Evolutionary conservation across 2,329 filamentous ascomycete species (phyloP).

Genomic region (Aureobasidium musti): DNA sequence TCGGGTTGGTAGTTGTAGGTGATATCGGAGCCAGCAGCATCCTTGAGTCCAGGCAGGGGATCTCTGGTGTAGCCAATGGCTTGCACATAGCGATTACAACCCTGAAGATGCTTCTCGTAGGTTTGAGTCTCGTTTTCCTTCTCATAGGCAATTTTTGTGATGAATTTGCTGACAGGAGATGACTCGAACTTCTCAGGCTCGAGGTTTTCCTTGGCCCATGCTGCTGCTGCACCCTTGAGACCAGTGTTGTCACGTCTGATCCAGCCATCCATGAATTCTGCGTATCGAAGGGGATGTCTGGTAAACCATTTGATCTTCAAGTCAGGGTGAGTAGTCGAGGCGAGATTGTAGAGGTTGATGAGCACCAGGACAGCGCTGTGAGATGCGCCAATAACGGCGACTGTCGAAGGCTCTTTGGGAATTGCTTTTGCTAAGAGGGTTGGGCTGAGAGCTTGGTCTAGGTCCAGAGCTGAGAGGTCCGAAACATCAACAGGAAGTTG

Average conservation of each 20-base stretch:
- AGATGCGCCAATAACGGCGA: conserved; percentile 63
- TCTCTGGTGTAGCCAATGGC: conserved; percentile 61
- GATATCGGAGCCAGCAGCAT: conserved; percentile 39
- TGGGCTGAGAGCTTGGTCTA: conserved; percentile 60
- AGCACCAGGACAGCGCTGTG: conserved; percentile 65
- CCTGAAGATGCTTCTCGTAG: conserved; percentile 52
- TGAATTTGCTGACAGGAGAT: conserved; percentile 51
- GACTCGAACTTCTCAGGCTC: conserved; percentile 53
- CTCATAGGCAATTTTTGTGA: conserved; percentile 44
- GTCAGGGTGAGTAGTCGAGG: conserved; percentile 53
- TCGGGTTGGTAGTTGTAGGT: conserved; percentile 50
- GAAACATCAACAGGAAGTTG: conserved; percentile 48
- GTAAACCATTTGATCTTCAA: conserved; percentile 64
- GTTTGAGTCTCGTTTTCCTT: conserved; percentile 53
- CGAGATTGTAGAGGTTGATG: conserved; percentile 60
- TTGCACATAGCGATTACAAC: conserved; percentile 57
- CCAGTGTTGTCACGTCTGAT: conserved; percentile 67
- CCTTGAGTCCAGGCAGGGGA: conserved; percentile 52
- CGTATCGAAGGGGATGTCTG: conserved; percentile 62
- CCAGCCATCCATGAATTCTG: conserved; percentile 63
- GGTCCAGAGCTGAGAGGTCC: conserved; percentile 50
- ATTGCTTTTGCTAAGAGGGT: conserved; percentile 50
- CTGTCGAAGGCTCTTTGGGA: conserved; percentile 45
- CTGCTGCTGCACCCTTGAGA: conserved; percentile 62
- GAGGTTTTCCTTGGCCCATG: conserved; percentile 61